These are phyloP conservation scores for Nakazawaea holstii DNA, from an alignment of 805 yeast genomes.

Conservation along the genomic window DNA sequence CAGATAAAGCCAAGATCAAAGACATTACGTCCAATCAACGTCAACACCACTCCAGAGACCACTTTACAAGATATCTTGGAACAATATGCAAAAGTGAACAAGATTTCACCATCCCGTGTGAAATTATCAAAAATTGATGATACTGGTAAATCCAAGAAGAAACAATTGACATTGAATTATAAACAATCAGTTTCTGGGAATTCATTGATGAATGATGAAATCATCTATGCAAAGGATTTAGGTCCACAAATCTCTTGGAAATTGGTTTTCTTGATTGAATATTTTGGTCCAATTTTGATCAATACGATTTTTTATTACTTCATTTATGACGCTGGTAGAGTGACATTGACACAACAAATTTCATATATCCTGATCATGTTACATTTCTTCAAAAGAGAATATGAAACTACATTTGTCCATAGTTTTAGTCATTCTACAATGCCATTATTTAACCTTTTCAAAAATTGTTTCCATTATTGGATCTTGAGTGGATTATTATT, in stretches of 20 bases:
- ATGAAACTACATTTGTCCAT: constrained; percentile 82
- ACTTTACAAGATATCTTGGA: constrained; percentile 30
- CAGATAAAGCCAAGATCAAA: constrained; percentile 59
- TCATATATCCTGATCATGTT: constrained; percentile 53
- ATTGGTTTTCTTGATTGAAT: constrained; percentile 84
- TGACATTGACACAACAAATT: constrained; percentile 46
- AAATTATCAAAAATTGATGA: constrained; percentile 42
- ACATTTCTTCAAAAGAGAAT: constrained; percentile 85
- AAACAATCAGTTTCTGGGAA: constrained; percentile 40
- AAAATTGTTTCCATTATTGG: constrained; percentile 92
- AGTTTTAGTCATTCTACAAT: constrained; percentile 83
- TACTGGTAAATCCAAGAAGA: constrained; percentile 21
- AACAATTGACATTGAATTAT: constrained; percentile 39
- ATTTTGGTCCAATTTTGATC: constrained; percentile 81
- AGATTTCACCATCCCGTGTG: constrained; percentile 42
- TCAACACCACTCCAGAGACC: constrained; percentile 31
- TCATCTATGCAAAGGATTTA: constrained; percentile 72
- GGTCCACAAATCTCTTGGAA: constrained; percentile 94
- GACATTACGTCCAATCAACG: constrained; percentile 42
- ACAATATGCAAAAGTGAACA: constrained; percentile 34
- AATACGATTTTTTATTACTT: constrained; percentile 63
- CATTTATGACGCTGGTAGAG: constrained; percentile 30
- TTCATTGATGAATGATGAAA: constrained; percentile 31
- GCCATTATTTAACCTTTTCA: constrained; percentile 85
- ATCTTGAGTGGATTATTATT: constrained; percentile 65